Percentiles rank a stretch among this genome's conserved stretches.
phyloP scores from a whole-genome alignment of 1,284 basidiomycete species.

The Inonotus obliquus region DNA sequence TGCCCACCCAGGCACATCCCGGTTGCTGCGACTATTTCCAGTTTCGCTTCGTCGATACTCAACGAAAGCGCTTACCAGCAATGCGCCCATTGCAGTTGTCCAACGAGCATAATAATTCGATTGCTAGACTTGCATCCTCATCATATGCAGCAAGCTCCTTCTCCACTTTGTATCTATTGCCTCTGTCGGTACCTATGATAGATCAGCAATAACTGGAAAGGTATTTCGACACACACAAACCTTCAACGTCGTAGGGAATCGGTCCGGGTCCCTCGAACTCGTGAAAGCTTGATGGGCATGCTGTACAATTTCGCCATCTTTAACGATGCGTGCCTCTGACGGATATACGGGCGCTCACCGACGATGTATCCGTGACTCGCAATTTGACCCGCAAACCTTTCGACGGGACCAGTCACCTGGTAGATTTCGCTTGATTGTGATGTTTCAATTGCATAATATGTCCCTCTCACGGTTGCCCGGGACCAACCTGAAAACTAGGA shows the following conservation, averaged over 20 bases:
- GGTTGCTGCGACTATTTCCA: constrained; percentile 46
- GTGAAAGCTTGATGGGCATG: constrained; percentile 81
- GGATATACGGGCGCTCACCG: constrained; percentile 37
- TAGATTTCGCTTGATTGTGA: constrained; percentile 64
- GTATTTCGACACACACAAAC: constrained; percentile 30
- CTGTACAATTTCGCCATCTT: constrained; percentile 38
- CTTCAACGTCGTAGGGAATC: constrained; percentile 83
- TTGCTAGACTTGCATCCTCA: constrained; percentile 76
- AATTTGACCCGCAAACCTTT: constrained; percentile 88
- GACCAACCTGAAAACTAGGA: constrained; percentile 72
- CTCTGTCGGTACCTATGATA: constrained; percentile 64
- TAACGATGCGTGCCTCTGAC: neutral
- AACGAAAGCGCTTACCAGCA: constrained; percentile 47
- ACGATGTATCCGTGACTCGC: constrained; percentile 85
- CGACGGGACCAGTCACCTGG: constrained; percentile 83
- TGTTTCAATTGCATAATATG: neutral
- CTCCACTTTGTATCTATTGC: constrained; percentile 89
- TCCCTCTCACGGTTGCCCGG: neutral
- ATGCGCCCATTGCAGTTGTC: constrained; percentile 87
- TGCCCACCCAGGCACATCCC: constrained; percentile 87
- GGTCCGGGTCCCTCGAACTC: constrained; percentile 87
- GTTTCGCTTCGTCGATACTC: neutral
- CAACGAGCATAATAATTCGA: constrained; percentile 70
- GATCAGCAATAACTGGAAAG: neutral
- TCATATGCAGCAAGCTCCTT: constrained; percentile 82